These are phyloP conservation scores for Acrasis kona DNA, from an alignment of 78 protist genomes.

Conservation along the genomic window DNA sequence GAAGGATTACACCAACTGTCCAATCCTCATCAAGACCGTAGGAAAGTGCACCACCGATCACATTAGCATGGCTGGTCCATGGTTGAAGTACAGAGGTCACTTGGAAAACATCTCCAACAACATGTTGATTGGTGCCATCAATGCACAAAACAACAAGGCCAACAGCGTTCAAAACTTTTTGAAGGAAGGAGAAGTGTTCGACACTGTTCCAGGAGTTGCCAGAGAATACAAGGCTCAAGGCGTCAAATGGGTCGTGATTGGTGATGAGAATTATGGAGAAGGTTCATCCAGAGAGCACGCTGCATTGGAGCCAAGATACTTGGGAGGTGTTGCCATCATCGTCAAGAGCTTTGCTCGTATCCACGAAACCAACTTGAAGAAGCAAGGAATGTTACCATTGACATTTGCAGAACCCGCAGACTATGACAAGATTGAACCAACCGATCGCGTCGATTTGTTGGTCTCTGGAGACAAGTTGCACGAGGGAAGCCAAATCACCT, in stretches of 20 bases:
- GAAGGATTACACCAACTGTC: conserved; percentile 51
- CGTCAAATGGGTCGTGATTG: conserved; percentile 81
- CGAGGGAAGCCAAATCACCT: no score
- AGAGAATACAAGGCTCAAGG: conserved; percentile 74
- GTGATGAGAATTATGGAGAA: conserved; percentile 94
- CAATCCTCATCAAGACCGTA: conserved; percentile 76
- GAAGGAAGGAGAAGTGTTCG: conserved; percentile 25
- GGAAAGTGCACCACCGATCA: conserved; percentile 97
- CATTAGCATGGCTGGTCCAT: conserved; percentile 91
- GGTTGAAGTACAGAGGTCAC: conserved; percentile 94
- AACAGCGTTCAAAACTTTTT: conserved; percentile 72
- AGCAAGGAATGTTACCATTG: conserved; percentile 88
- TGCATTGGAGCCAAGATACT: conserved; percentile 85
- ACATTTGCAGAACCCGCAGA: conserved; percentile 84
- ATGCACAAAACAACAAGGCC: conserved; percentile 69
- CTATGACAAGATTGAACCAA: conserved; percentile 37
- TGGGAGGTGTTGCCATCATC: conserved; percentile 86
- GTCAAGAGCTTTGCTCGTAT: conserved; percentile 90
- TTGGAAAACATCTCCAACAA: conserved; percentile 91
- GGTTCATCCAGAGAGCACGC: conserved; percentile 93
- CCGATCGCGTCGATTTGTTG: conserved; percentile 6
- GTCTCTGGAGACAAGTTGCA: no score
- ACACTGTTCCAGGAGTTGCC: conserved; percentile 71
- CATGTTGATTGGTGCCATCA: conserved; percentile 83
- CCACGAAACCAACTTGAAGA: conserved; percentile 93